Conservation (phyloP, 352 stramenopile genomes). For the Phytophthora ramorum region DNA sequence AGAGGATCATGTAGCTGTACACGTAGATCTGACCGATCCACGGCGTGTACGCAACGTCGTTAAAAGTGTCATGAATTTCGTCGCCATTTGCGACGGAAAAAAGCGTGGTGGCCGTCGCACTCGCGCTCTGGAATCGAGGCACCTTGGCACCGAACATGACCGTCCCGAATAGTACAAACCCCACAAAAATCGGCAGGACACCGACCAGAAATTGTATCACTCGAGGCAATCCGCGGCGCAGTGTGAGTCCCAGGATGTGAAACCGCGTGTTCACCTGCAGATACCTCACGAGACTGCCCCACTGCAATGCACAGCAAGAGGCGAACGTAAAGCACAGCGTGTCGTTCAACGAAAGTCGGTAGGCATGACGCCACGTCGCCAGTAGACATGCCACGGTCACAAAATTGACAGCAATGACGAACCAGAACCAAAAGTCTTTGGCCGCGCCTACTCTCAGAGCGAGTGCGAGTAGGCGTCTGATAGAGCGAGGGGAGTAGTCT, state of each 20-base stretch:
- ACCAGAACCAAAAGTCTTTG: conserved; percentile 77
- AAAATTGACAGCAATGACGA: conserved; percentile 58
- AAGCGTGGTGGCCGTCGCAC: conserved; percentile 75
- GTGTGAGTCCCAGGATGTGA: conserved; percentile 81
- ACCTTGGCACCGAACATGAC: conserved; percentile 88
- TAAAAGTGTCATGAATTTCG: conserved; percentile 90
- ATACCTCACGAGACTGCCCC: conserved; percentile 79
- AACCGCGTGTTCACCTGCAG: conserved; percentile 73
- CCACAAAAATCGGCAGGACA: conserved; percentile 86
- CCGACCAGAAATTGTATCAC: conserved; percentile 84
- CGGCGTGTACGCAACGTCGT: conserved; percentile 68
- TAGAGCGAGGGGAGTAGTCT: neutral
- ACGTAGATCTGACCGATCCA: conserved; percentile 87
- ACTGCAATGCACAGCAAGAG: conserved; percentile 74
- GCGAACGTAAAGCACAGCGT: conserved; percentile 68
- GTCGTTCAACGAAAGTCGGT: conserved; percentile 61
- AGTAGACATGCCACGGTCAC: conserved; percentile 59
- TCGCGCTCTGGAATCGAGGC: conserved; percentile 74
- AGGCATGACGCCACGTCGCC: conserved; percentile 60
- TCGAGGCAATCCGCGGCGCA: conserved; percentile 69
- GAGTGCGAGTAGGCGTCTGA: conserved; percentile 14
- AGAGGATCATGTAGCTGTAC: conserved; percentile 88
- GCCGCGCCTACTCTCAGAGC: conserved; percentile 27
- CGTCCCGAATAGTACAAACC: conserved; percentile 87
- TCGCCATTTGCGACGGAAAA: conserved; percentile 90